Evolutionary conservation across 768 basidiomycete species (phyloP), one percentile per base, ranked within the genome.

Genomic region (Russula lepida): DNA sequence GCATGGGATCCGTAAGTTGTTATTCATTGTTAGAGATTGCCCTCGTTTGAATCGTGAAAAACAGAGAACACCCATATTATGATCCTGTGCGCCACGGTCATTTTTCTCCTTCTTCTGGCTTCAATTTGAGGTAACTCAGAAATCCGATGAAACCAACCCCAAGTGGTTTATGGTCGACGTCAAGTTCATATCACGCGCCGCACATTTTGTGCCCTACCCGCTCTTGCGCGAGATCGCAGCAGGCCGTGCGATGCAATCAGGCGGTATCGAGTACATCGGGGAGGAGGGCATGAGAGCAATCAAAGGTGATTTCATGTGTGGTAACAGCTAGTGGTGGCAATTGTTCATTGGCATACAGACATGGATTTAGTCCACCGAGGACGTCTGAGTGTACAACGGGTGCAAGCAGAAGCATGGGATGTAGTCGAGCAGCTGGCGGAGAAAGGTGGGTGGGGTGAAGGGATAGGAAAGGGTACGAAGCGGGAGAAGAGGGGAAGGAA

Each of bases 111-210:
- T 33, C 28, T 35, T 13, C 39, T 53, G 56, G 47, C 51, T 25
- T 41, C 27, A 48, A n/a, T 25, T 28, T 58, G 60, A 64, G 25
- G 59, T 52, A 27, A 19, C 19, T 21, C 67, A 92, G 90, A 95
- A 95, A 83, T 82, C 92, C 2, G 79, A 91, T 58, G 68, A 84
- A 68, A 77, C 79, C 3, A 77, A 84, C 12, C 94, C 94, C 1
- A 89, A 81, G 69, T 98, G 94, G 94, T 94, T 79, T 76, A 98
- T 98, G 94, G 89, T 94, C 37, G 85, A 92, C 67, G 74, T 86
- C 54, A 81, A 79, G 33, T 94, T 95, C 71, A 67, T 72, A 17
- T 75, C 81, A 6, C 83, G 88, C 25, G 79, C 88, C 6, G 66
- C 71, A 32, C 77, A 94, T 74, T 92, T 92, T 56, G 80, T 95